Conservation (phyloP, 805 yeast genomes). For the Yarrowia sp. region DNA sequence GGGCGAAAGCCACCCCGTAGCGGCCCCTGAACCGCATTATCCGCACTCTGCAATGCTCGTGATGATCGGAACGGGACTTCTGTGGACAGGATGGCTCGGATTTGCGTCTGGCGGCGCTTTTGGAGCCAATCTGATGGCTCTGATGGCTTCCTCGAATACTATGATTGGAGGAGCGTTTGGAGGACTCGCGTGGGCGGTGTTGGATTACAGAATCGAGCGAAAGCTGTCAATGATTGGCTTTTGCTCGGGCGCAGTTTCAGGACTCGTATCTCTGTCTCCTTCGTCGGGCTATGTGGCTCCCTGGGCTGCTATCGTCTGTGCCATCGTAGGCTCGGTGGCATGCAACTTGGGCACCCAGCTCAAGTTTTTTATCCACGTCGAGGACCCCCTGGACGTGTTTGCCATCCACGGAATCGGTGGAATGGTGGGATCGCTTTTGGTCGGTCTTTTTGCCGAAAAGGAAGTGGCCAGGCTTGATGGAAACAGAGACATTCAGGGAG, state of each 20-base stretch:
- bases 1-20: constrained; percentile 51
- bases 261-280: constrained; percentile 94
- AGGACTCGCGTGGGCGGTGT: constrained; percentile 54
- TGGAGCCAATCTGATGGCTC: constrained; percentile 49
- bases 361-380: constrained; percentile 73
- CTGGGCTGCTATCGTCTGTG: constrained; percentile 79
- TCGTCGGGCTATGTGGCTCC: constrained; percentile 95
- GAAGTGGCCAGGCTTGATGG: constrained; percentile 6
- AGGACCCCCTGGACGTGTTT: constrained; percentile 95
- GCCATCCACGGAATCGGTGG: constrained; percentile 94
- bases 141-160: constrained; percentile 59
- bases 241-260: constrained; percentile 93
- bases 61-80: constrained; percentile 69
- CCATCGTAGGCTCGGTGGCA: constrained; percentile 71
- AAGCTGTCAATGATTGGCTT: constrained; percentile 94
- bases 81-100: constrained; percentile 82
- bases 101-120: constrained; percentile 75
- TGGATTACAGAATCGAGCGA: constrained; percentile 64
- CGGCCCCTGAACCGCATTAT: constrained; percentile 58
- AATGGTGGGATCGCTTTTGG: constrained; percentile 75
- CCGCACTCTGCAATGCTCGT: constrained; percentile 73
- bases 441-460: constrained; percentile 79
- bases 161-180: constrained; percentile 61
- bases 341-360: constrained; percentile 88
- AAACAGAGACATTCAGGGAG: constrained; percentile 57